Evolutionary conservation across 371 early-diverging fungal genomes (phyloP), one percentile per base, ranked within the genome.

Genomic region (Mortierella sp.): DNA sequence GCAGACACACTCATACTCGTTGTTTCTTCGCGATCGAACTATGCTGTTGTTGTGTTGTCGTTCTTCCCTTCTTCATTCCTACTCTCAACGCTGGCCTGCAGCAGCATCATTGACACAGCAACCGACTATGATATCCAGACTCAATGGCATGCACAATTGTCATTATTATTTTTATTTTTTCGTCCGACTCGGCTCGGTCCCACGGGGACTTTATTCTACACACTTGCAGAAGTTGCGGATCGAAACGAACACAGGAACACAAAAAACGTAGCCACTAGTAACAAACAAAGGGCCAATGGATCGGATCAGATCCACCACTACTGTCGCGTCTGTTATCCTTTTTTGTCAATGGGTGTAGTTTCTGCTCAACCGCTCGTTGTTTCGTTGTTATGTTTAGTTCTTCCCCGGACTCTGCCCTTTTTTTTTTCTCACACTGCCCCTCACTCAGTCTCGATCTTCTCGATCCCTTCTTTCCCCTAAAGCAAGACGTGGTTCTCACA

Each of bases 161-260:
- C 3, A 19, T 6, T 19, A 19, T 10, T 37, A 22, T 22, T 34
- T 37, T 8, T 55, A 29, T 55, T 61, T 19, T 61, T 61, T 31
- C 61, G 37, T 61, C 37, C 61, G 61, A 61, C 61, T 61, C 61
- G 61, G 61, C 61, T 61, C 61, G 61, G 61, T 61, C 37, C 61
- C 61, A 34, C 61, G 61, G 34, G 19, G 19, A 22, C 5, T 4
- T 16, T 31, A 26, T 13, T 34, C 61, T 61, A 31, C 4, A 0
- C 9, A 9, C 52, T 13, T 8, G 58, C 2, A 55, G n/a, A 34
- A 37, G 2, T 2, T 9, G 37, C 37, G 39, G 61, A 61, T 61
- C 61, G 22, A 19, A 58, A 48, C n/a, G n/a, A 48, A 48, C 19
- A 48, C 8, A 58, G 7, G 8, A n/a, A n/a, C n/a, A n/a, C n/a